Percentiles rank a stretch among this genome's conserved stretches.
Evolutionary conservation across 2,329 filamentous ascomycete genomes (phyloP).

Genomic region (Dothistroma septosporum): DNA sequence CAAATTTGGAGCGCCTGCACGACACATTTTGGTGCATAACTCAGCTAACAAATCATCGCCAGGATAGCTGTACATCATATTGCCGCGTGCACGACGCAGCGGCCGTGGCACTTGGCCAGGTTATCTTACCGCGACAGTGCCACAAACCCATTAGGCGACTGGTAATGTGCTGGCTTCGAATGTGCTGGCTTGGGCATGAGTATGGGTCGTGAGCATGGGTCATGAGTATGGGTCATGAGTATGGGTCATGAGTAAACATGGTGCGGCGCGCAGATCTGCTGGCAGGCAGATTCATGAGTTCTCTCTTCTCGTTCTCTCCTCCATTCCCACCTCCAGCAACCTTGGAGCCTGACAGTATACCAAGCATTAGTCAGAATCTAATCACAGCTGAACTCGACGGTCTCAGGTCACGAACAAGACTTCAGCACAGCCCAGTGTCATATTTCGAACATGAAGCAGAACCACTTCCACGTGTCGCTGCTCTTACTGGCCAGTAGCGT

Average conservation of each 20-base stretch:
- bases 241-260: background rate
- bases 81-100: no score
- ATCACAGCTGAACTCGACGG: no score
- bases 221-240: background rate
- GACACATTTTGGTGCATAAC: no score
- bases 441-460: background rate
- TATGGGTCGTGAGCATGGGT: background rate
- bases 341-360: no score
- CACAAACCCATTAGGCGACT: background rate
- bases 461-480: background rate
- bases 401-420: background rate
- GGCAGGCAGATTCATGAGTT: background rate
- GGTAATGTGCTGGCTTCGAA: background rate
- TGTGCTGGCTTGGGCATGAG: background rate
- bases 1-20: background rate
- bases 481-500: background rate
- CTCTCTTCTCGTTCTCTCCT: background rate
- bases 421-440: background rate
- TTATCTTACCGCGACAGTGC: background rate
- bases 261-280: background rate
- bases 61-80: no score
- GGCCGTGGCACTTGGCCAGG: no score
- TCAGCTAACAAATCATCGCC: no score
- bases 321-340: background rate
- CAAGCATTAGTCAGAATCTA: no score